phyloP scores from a whole-genome alignment of 2,329 filamentous ascomycete species.

The Samsoniella hepiali region DNA sequence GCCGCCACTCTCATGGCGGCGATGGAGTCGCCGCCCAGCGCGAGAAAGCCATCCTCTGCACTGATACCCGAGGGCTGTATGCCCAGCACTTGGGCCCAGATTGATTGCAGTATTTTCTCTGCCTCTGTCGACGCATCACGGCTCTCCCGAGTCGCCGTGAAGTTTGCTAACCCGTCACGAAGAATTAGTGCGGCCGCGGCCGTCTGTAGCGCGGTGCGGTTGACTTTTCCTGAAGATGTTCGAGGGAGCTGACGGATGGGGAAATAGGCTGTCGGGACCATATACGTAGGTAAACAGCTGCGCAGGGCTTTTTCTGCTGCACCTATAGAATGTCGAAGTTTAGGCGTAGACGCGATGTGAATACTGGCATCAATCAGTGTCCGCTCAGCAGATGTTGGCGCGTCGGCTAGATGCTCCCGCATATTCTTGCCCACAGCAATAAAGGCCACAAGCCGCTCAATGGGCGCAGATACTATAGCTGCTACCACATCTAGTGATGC shows the following conservation, averaged over 20 bases:
- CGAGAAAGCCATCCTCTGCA: not conserved
- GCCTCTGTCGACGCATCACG: not conserved
- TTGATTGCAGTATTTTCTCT: not conserved
- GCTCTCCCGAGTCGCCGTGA: not conserved
- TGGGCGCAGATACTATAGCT: not conserved
- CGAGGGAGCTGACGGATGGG: not conserved
- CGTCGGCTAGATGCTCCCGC: too few relatives aligned
- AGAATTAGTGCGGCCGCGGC: not conserved
- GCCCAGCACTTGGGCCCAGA: not conserved
- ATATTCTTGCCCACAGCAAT: not conserved
- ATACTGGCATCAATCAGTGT: not conserved
- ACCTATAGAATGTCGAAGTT: not conserved
- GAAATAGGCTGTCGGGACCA: not conserved
- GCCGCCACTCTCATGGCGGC: conserved; percentile 43
- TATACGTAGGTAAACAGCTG: not conserved
- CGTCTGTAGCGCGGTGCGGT: not conserved
- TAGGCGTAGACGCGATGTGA: not conserved
- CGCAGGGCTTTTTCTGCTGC: not conserved
- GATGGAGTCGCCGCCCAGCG: conserved; percentile 39
- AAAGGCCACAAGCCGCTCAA: not conserved
- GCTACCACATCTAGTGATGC: not conserved
- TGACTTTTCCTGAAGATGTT: not conserved
- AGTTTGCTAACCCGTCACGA: not conserved
- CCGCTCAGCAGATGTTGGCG: not conserved
- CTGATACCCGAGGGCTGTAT: conserved; percentile 17